A percentile compares a stretch with the other conserved stretches of the same genome.
These are phyloP conservation scores for Cadophora sp. DNA, from an alignment of 2,329 filamentous ascomycete genomes.

Conservation along the genomic window DNA sequence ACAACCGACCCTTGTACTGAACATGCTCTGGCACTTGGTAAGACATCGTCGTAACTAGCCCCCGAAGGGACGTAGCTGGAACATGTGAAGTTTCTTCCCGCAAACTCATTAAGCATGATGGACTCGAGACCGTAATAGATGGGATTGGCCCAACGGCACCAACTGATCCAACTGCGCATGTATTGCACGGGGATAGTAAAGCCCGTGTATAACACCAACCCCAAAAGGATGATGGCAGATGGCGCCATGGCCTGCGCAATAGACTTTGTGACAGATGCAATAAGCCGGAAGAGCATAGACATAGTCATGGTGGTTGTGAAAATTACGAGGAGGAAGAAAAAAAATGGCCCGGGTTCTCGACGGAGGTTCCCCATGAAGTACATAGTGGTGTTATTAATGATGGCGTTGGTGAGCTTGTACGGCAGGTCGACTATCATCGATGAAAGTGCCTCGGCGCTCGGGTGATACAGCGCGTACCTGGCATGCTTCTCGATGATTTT, in stretches of 20 bases:
- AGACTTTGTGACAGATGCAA: slow-evolving; percentile 76
- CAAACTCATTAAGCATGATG: slow-evolving; percentile 85
- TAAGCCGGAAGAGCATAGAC: slow-evolving; percentile 84
- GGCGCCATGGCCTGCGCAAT: slow-evolving; percentile 69
- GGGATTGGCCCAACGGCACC: slow-evolving; percentile 70
- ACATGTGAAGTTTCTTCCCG: slow-evolving; percentile 35
- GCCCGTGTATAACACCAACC: slow-evolving; percentile 44
- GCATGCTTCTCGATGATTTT: slow-evolving; percentile 91
- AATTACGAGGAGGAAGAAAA: slow-evolving; percentile 67
- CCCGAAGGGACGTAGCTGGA: slow-evolving; percentile 35
- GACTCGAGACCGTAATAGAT: slow-evolving; percentile 82
- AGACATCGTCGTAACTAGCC: slow-evolving; percentile 27
- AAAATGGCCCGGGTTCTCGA: slow-evolving; percentile 77
- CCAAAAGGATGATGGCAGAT: slow-evolving; percentile 55
- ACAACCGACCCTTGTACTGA: slow-evolving; percentile 62
- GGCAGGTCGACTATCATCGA: slow-evolving; percentile 89
- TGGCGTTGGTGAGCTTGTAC: slow-evolving; percentile 67
- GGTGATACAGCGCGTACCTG: slow-evolving; percentile 88
- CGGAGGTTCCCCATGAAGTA: slow-evolving; percentile 90
- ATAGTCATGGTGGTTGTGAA: slow-evolving; percentile 57
- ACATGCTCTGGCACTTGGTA: slow-evolving; percentile 53
- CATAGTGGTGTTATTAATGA: slow-evolving; percentile 79
- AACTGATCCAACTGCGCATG: slow-evolving; percentile 82
- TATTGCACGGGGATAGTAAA: slow-evolving; percentile 51
- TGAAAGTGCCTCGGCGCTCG: slow-evolving; percentile 85